A percentile compares a stretch with the other conserved stretches of the same genome.
Evolutionary conservation across 1,284 basidiomycete species (phyloP).

Genomic region (Mycena citricolor): DNA sequence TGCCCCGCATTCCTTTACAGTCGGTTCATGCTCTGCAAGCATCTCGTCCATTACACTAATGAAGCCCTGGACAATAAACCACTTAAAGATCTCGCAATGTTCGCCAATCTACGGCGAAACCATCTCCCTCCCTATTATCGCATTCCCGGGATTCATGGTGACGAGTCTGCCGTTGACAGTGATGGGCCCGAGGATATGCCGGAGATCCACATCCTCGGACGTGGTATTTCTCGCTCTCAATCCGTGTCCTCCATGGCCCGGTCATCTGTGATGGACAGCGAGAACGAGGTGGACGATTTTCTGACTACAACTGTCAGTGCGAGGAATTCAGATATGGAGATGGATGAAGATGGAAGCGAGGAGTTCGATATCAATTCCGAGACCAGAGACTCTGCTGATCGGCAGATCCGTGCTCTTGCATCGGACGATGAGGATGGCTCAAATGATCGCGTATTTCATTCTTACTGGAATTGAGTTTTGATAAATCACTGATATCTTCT

Average conservation of each 20-base stretch:
- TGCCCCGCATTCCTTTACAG: conserved; percentile 14
- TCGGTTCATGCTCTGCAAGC: conserved; percentile 17
- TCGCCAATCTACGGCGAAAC: conserved; percentile 10
- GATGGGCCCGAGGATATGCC: conserved; percentile 2
- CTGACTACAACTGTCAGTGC: too few relatives aligned
- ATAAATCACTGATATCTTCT: too few relatives aligned
- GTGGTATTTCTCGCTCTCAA: not conserved
- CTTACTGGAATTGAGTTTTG: too few relatives aligned
- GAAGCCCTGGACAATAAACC: conserved; percentile 1
- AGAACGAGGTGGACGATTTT: too few relatives aligned
- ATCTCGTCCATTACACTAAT: conserved; percentile 15
- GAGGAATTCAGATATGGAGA: not conserved
- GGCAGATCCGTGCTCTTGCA: too few relatives aligned
- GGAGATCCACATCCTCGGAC: not conserved
- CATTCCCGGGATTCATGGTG: conserved; percentile 12
- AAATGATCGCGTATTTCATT: too few relatives aligned
- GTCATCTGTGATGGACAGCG: not conserved
- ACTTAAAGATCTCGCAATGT: conserved; percentile 10
- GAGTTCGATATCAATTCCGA: too few relatives aligned
- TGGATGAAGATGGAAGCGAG: too few relatives aligned
- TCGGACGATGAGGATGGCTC: too few relatives aligned
- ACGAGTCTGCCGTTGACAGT: not conserved
- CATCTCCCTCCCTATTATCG: conserved; percentile 16
- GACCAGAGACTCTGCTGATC: too few relatives aligned
- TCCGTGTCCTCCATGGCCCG: not conserved